Conservation (phyloP, 352 stramenopile species). For the Phytopythium kandeliae region DNA sequence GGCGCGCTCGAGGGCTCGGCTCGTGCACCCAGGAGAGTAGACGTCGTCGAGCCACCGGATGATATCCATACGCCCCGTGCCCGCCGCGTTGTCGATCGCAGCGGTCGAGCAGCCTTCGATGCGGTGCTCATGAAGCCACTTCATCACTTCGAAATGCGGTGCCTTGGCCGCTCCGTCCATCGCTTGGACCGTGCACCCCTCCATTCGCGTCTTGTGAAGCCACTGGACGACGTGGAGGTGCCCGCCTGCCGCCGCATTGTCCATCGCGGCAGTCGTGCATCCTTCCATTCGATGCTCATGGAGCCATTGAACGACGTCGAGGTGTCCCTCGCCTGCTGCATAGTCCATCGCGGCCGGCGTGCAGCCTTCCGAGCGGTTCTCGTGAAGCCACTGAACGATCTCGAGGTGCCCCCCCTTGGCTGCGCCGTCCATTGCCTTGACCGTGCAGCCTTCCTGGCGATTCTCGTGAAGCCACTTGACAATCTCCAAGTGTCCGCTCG, state of each 20-base stretch:
- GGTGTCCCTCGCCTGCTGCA: constrained; percentile 1
- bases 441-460: background rate
- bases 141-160: constrained; percentile 8
- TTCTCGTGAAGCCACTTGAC: constrained; percentile 2
- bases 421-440: background rate
- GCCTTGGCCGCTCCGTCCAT: constrained; percentile 4
- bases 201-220: constrained; percentile 17
- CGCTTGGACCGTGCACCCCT: constrained; percentile 14
- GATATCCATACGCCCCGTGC: background rate
- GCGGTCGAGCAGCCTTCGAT: constrained; percentile 1
- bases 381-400: constrained; percentile 1
- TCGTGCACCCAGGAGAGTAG: constrained; percentile 2
- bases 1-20: background rate
- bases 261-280: background rate
- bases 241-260: constrained; percentile 2
- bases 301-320: constrained; percentile 3
- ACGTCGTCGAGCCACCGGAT: constrained; percentile 5
- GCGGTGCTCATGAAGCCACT: constrained; percentile 9
- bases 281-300: constrained; percentile 1
- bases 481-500: constrained; percentile 2
- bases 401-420: background rate
- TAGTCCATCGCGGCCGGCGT: background rate
- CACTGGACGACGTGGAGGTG: constrained; percentile 26
- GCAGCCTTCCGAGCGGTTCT: background rate
- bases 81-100: constrained; percentile 6